Evolutionary conservation across 73 alveolate genomes (phyloP).

Genomic region (Paramecium pentaurelia): DNA sequence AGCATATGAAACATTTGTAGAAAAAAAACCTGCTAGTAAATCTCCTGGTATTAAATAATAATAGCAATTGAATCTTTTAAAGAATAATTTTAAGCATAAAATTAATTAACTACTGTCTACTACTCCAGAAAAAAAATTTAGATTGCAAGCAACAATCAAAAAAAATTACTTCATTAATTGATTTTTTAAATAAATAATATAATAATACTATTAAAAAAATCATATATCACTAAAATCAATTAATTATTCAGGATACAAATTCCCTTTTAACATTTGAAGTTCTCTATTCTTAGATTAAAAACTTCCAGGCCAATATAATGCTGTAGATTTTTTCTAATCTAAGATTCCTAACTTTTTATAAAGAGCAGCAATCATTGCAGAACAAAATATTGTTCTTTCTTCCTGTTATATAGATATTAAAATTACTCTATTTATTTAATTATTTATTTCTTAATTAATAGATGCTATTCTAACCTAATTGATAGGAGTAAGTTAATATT

Average conservation of each 20-base stretch:
- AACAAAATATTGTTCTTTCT: slow-evolving; percentile 75
- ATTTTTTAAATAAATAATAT: neutral
- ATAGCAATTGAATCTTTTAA: neutral
- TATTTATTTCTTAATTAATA: slow-evolving; percentile 2
- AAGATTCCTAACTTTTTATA: slow-evolving; percentile 74
- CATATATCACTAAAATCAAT: neutral
- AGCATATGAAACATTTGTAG: neutral
- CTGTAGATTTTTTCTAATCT: slow-evolving; percentile 27
- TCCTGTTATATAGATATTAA: neutral
- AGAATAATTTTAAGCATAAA: neutral
- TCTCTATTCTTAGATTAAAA: slow-evolving; percentile 33
- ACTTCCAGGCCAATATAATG: slow-evolving; percentile 67
- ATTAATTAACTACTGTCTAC: neutral
- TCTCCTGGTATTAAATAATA: neutral
- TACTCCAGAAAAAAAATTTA: neutral
- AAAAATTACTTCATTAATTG: neutral
- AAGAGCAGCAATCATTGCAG: slow-evolving; percentile 84
- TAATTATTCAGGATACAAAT: neutral
- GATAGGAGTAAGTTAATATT: slow-evolving; percentile 52
- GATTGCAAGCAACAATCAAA: neutral
- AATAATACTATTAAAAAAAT: neutral
- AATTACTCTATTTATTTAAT: slow-evolving; percentile 22
- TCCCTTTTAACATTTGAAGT: neutral
- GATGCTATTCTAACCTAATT: slow-evolving; percentile 51
- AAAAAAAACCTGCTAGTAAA: neutral